These are phyloP conservation scores for Trichocomaceae sp. DNA, from an alignment of 2,329 filamentous ascomycete genomes.

Conservation along the genomic window DNA sequence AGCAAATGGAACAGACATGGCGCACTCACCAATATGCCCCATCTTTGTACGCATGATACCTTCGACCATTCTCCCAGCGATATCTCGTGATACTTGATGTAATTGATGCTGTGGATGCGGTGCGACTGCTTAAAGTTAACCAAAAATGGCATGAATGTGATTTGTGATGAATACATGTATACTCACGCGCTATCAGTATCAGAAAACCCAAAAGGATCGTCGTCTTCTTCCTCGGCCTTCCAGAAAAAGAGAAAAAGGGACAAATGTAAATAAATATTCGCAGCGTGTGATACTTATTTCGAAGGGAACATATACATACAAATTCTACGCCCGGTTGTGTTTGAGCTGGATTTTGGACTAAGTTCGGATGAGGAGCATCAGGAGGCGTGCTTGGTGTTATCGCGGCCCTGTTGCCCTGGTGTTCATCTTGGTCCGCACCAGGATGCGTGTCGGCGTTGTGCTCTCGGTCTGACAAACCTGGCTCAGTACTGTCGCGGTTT, in stretches of 20 bases:
- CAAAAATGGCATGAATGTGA: neutral
- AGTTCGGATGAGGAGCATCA: neutral
- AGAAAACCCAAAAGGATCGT: neutral
- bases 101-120: neutral
- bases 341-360: neutral
- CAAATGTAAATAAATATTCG: neutral
- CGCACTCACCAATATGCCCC: conserved; percentile 17
- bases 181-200: neutral
- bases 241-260: neutral
- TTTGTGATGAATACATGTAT: neutral
- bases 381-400: neutral
- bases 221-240: neutral
- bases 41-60: conserved; percentile 1
- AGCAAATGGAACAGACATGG: neutral
- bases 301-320: neutral
- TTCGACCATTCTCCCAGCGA: conserved; percentile 2
- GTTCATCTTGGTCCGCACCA: neutral
- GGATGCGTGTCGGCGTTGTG: neutral
- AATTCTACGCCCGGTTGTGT: neutral
- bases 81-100: conserved; percentile 21
- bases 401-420: neutral
- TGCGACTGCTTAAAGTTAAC: neutral
- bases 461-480: neutral
- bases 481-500: neutral
- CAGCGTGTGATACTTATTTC: neutral